Conservation (phyloP, 2,329 filamentous ascomycete species). For the Domatiomyces catenatus region DNA sequence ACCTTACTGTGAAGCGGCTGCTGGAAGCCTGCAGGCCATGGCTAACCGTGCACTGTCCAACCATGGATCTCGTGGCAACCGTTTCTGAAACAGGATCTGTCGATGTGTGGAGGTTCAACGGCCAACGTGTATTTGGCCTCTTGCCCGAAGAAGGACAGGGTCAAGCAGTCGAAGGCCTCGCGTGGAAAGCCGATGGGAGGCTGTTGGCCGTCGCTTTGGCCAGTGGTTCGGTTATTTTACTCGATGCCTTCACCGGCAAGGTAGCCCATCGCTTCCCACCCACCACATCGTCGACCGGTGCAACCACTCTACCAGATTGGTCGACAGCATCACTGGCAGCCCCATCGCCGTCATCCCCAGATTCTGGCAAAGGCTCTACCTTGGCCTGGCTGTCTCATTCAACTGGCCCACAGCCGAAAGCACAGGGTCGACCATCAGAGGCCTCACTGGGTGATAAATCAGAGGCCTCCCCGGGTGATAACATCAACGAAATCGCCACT, state of each 20-base stretch:
- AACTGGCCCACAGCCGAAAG: not conserved
- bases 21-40: slow-evolving; percentile 31
- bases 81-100: slow-evolving; percentile 36
- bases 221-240: slow-evolving; percentile 60
- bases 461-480: not conserved
- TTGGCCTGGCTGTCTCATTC: not conserved
- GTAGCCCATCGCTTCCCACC: slow-evolving; percentile 43
- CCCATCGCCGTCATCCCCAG: not conserved
- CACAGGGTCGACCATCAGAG: slow-evolving; percentile 1
- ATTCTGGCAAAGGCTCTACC: not conserved
- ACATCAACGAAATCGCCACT: slow-evolving; percentile 15
- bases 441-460: not conserved
- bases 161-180: slow-evolving; percentile 24
- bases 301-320: not conserved
- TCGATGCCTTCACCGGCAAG: slow-evolving; percentile 69
- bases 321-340: not conserved
- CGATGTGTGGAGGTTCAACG: slow-evolving; percentile 62
- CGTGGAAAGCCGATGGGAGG: slow-evolving; percentile 55
- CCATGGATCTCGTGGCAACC: slow-evolving; percentile 66
- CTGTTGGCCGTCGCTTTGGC: slow-evolving; percentile 72
- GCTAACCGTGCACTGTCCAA: slow-evolving; percentile 62
- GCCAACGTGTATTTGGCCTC: slow-evolving; percentile 51
- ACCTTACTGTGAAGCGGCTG: slow-evolving; percentile 21
- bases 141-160: slow-evolving; percentile 10
- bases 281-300: slow-evolving; percentile 11